phyloP scores from a whole-genome alignment of 2,329 filamentous ascomycete genomes.

The Aspergillus amoenus region DNA sequence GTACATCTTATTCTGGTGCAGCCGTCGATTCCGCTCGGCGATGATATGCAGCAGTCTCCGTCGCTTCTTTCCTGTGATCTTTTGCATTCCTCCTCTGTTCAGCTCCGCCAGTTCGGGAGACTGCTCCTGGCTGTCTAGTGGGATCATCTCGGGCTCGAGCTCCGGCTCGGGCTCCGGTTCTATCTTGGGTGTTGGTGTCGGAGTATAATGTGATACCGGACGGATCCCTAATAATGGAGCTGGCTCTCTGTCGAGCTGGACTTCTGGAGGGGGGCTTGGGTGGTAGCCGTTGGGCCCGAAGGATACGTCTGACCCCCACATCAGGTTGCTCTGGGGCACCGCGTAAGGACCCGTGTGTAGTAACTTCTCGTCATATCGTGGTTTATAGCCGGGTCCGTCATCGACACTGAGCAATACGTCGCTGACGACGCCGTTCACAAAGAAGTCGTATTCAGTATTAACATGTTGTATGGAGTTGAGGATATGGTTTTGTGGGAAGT shows the following conservation, averaged over 20 bases:
- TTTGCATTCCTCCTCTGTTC: background rate
- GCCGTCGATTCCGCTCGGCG: slow-evolving; percentile 10
- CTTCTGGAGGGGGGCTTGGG: background rate
- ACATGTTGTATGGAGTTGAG: background rate
- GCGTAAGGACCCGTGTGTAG: background rate
- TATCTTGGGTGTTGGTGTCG: background rate
- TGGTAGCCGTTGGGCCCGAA: slow-evolving; percentile 9
- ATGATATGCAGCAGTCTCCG: slow-evolving; percentile 10
- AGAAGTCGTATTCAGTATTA: slow-evolving; percentile 5
- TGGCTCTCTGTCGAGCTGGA: background rate
- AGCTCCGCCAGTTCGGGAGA: background rate
- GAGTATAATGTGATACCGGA: background rate
- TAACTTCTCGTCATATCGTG: background rate
- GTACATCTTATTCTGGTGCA: slow-evolving; percentile 11
- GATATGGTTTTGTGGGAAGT: background rate
- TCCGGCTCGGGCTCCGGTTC: background rate
- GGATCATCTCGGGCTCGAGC: background rate
- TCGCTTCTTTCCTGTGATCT: slow-evolving; percentile 9
- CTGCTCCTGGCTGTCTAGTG: background rate
- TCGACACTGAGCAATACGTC: slow-evolving; percentile 5
- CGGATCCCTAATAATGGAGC: background rate
- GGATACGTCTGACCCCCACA: slow-evolving; percentile 10
- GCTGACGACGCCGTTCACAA: slow-evolving; percentile 8
- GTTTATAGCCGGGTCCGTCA: background rate
- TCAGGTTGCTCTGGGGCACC: background rate